These are phyloP conservation scores for Globisporangium uncinulatum DNA, from an alignment of 352 stramenopile species.

Conservation along the genomic window DNA sequence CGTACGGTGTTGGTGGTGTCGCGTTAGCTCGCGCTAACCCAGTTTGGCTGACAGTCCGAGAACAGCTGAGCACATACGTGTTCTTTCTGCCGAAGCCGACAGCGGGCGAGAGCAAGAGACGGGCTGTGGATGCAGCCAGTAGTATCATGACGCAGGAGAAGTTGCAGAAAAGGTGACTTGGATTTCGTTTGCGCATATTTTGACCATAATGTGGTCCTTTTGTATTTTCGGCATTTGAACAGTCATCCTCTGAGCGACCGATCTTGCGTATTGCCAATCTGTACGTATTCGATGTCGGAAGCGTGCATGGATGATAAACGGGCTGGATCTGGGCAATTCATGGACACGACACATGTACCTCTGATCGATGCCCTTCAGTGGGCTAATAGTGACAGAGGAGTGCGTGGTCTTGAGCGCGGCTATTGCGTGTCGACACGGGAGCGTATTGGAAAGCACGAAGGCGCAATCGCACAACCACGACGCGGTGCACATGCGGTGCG, in stretches of 20 bases:
- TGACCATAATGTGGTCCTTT: conserved; percentile 5
- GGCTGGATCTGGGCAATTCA: no score
- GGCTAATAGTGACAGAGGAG: no score
- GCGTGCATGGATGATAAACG: no score
- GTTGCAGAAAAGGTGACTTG: conserved; percentile 7
- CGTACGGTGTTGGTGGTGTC: neutral
- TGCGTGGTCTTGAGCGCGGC: no score
- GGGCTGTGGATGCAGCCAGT: conserved; percentile 1
- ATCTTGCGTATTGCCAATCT: neutral
- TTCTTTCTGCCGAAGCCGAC: conserved; percentile 1
- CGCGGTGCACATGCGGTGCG: no score
- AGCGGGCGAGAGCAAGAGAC: neutral
- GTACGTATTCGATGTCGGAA: neutral
- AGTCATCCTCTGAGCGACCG: no score
- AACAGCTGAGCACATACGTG: conserved; percentile 1
- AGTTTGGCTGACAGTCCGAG: neutral
- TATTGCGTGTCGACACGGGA: no score
- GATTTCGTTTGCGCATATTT: conserved; percentile 3
- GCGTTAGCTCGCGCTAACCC: neutral
- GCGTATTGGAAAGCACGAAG: no score
- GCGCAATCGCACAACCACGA: no score
- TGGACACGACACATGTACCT: no score
- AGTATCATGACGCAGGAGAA: conserved; percentile 5
- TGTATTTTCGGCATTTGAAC: no score
- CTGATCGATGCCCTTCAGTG: no score